These are phyloP conservation scores for Colletotrichum sp. DNA, from an alignment of 2,329 filamentous ascomycete genomes.

Conservation along the genomic window DNA sequence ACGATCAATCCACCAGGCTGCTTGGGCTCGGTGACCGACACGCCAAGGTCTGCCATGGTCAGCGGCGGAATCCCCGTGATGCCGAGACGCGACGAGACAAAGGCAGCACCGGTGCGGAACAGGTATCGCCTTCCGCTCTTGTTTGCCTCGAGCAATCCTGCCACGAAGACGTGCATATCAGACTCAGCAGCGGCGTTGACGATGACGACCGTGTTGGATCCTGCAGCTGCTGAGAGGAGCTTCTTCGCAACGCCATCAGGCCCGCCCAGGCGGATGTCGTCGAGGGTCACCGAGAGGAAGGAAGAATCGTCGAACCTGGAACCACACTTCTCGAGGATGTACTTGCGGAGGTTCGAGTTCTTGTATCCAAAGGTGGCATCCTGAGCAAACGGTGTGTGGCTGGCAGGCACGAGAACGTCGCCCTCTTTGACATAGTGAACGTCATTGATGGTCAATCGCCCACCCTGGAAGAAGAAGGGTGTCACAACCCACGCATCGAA, in stretches of 20 bases:
- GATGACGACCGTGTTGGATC: slow-evolving; percentile 43
- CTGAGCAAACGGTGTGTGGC: slow-evolving; percentile 58
- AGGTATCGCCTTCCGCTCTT: slow-evolving; percentile 36
- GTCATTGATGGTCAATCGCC: slow-evolving; percentile 59
- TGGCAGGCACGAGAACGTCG: slow-evolving; percentile 51
- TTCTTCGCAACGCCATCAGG: slow-evolving; percentile 26
- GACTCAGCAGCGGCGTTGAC: slow-evolving; percentile 57
- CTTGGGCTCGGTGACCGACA: slow-evolving; percentile 26
- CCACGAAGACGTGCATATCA: slow-evolving; percentile 60
- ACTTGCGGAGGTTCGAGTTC: slow-evolving; percentile 56
- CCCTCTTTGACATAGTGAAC: slow-evolving; percentile 63
- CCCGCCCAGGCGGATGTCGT: slow-evolving; percentile 48
- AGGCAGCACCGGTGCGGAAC: slow-evolving; percentile 44
- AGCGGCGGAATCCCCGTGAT: slow-evolving; percentile 57
- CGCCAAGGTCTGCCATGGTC: slow-evolving; percentile 45
- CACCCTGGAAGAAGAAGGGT: slow-evolving; percentile 64
- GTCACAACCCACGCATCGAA: slow-evolving; percentile 59
- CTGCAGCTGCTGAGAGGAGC: slow-evolving; percentile 25
- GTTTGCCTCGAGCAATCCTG: slow-evolving; percentile 45
- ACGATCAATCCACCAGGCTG: slow-evolving; percentile 54
- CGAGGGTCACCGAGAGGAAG: slow-evolving; percentile 30
- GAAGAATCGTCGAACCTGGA: slow-evolving; percentile 25
- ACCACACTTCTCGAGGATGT: slow-evolving; percentile 55
- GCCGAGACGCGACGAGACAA: slow-evolving; percentile 52
- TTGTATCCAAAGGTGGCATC: slow-evolving; percentile 63